Evolutionary conservation across 2,329 filamentous ascomycete species (phyloP), one percentile per base, ranked within the genome.

Genomic region (Stagonosporopsis vannaccii): DNA sequence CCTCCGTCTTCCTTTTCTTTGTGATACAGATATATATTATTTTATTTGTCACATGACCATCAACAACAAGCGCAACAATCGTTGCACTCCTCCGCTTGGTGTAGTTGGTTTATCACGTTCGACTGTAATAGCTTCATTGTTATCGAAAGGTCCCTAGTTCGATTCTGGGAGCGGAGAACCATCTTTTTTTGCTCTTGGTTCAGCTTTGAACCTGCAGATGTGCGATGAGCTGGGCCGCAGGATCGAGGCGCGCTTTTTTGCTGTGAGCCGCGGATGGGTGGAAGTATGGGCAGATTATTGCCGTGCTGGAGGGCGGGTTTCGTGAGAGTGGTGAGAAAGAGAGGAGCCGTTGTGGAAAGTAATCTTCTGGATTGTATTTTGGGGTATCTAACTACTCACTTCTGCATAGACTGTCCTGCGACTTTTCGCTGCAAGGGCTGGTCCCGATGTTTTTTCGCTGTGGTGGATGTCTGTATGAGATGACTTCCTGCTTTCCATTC

Each of bases 81-180:
- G 36, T 35, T 50, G 46, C 46, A 50, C 17, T 20, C 26, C 48
- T 51, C 48, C 48, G 39, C 48, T 51, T 51, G 48, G 48, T 51
- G 48, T 51, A 51, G 48, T 51, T 51, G 48, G 48, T 51, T 51
- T 44, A 51, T 51, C 48, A 51, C 48, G 48, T 51, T 51, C 48
- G 48, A 51, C 48, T 51, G 48, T 51, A 51, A 51, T 51, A 43
- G 48, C 39, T 22, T 30, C 30, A 43, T 51, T 51, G 48, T 51
- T 43, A 51, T 51, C 48, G 48, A 51, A 51, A 51, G 48, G 42
- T 53, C 50, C 35, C 50, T 46, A 46, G 50, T 53, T 53, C 50
- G 50, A 53, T 53, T 53, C 50, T 46, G 50, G 50, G 35, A 53
- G 50, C 41, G 50, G 50, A 53, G 50, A 53, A 45, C 6, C 42